Percentiles rank a stretch among this genome's conserved stretches.
Conservation (phyloP, 2,329 filamentous ascomycete genomes). For the Hypocrella siamensis region DNA sequence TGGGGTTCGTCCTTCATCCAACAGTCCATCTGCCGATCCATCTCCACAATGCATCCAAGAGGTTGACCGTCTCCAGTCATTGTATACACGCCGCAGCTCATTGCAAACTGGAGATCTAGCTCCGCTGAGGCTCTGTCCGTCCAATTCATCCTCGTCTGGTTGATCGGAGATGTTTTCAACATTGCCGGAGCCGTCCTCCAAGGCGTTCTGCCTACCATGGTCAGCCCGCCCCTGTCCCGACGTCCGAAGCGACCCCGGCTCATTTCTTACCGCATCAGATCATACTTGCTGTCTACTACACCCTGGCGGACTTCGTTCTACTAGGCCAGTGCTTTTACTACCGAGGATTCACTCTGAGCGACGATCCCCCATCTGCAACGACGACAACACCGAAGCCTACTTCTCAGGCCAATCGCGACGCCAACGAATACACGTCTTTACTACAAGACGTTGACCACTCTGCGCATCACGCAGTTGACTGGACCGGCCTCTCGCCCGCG, state of each 20-base stretch:
- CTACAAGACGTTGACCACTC: slow-evolving; percentile 26
- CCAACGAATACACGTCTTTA: slow-evolving; percentile 37
- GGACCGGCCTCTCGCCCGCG: slow-evolving; percentile 59
- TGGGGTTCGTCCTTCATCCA: slow-evolving; percentile 39
- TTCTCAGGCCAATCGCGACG: slow-evolving; percentile 14
- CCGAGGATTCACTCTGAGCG: slow-evolving; percentile 58
- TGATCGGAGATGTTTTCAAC: slow-evolving; percentile 90
- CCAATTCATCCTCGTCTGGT: slow-evolving; percentile 86
- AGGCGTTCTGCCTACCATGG: slow-evolving; percentile 86
- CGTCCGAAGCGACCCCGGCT: not conserved
- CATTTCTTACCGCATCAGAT: slow-evolving; percentile 28
- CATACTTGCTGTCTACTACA: slow-evolving; percentile 89
- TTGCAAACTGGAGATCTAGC: slow-evolving; percentile 77
- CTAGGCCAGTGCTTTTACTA: slow-evolving; percentile 92
- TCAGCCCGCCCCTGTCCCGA: slow-evolving; percentile 14
- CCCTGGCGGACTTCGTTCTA: slow-evolving; percentile 77
- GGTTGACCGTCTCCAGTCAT: slow-evolving; percentile 39
- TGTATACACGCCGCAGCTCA: slow-evolving; percentile 92
- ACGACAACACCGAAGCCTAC: slow-evolving; percentile 23
- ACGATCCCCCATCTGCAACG: slow-evolving; percentile 28
- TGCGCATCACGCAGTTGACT: slow-evolving; percentile 36
- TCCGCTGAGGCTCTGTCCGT: slow-evolving; percentile 82
- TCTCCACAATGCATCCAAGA: not conserved
- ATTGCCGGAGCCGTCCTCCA: slow-evolving; percentile 86
- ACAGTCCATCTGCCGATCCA: no score